Conservation (phyloP, 805 yeast genomes). For the Myxozyma mucilagina region DNA sequence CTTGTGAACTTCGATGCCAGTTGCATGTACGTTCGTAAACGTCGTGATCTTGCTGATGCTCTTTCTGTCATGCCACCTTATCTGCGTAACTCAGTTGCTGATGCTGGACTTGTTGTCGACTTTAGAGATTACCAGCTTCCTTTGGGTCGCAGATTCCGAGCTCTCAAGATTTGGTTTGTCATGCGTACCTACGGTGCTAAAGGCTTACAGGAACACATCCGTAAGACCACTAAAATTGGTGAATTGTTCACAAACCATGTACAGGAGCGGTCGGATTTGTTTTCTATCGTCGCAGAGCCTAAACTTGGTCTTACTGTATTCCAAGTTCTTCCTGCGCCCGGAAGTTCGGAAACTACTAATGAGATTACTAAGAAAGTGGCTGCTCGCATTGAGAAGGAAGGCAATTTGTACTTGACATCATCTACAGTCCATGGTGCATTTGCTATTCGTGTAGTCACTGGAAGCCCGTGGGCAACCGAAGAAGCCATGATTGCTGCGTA, state of each 20-base stretch:
- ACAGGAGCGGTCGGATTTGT: constrained; percentile 17
- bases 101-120: constrained; percentile 33
- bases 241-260: constrained; percentile 23
- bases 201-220: constrained; percentile 32
- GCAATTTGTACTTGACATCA: constrained; percentile 28
- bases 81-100: constrained; percentile 30
- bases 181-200: constrained; percentile 32
- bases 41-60: constrained; percentile 30
- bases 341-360: constrained; percentile 7
- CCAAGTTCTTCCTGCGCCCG: constrained; percentile 20
- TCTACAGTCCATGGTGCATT: constrained; percentile 22
- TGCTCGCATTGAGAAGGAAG: constrained; percentile 24
- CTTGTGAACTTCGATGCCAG: constrained; percentile 34
- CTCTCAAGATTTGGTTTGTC: constrained; percentile 35
- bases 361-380: constrained; percentile 27
- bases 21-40: constrained; percentile 31
- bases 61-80: constrained; percentile 33
- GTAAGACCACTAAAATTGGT: constrained; percentile 20
- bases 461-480: constrained; percentile 31
- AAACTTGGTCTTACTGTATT: constrained; percentile 32
- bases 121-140: constrained; percentile 36
- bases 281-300: constrained; percentile 26
- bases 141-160: constrained; percentile 33
- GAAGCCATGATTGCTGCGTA: constrained; percentile 20
- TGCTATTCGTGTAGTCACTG: constrained; percentile 32